Percentiles rank a stretch among this genome's conserved stretches.
phyloP scores from a whole-genome alignment of 208 protist genomes.

The Trypanosoma mega region DNA sequence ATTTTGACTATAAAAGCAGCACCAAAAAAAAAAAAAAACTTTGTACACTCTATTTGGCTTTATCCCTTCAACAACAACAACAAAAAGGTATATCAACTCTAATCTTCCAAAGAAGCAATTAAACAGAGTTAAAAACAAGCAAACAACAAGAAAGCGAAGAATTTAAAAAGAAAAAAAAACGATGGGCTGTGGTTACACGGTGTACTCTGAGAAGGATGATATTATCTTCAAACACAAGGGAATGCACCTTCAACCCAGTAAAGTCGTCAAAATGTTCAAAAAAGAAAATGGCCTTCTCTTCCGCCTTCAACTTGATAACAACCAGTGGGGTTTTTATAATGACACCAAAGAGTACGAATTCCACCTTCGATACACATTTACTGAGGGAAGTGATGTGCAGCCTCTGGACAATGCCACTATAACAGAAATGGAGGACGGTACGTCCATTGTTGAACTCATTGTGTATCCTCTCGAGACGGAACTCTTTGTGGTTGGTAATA shows the following conservation, averaged over 20 bases:
- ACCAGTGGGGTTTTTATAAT: conserved; percentile 76
- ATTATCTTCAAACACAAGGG: conserved; percentile 70
- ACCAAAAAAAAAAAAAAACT: no score
- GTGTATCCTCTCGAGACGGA: conserved; percentile 73
- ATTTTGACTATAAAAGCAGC: no score
- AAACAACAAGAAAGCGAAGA: background rate
- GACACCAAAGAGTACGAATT: conserved; percentile 78
- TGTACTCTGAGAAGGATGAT: conserved; percentile 61
- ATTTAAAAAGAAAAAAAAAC: conserved; percentile 2
- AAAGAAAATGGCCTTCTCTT: conserved; percentile 69
- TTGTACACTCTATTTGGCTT: no score
- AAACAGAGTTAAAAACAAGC: background rate
- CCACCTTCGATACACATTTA: conserved; percentile 68
- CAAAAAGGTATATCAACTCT: no score
- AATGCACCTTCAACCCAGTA: conserved; percentile 44
- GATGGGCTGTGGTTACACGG: conserved; percentile 71
- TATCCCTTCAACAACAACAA: no score
- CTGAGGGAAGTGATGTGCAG: conserved; percentile 50
- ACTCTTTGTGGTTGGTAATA: conserved; percentile 56
- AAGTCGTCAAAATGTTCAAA: conserved; percentile 69
- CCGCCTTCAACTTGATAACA: conserved; percentile 56
- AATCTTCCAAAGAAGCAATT: no score
- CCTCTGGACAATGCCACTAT: conserved; percentile 56
- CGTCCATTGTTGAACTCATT: conserved; percentile 51
- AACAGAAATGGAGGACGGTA: conserved; percentile 54